Evolutionary conservation across 2,329 filamentous ascomycete genomes (phyloP).

Genomic region (Colletotrichum aenigma): DNA sequence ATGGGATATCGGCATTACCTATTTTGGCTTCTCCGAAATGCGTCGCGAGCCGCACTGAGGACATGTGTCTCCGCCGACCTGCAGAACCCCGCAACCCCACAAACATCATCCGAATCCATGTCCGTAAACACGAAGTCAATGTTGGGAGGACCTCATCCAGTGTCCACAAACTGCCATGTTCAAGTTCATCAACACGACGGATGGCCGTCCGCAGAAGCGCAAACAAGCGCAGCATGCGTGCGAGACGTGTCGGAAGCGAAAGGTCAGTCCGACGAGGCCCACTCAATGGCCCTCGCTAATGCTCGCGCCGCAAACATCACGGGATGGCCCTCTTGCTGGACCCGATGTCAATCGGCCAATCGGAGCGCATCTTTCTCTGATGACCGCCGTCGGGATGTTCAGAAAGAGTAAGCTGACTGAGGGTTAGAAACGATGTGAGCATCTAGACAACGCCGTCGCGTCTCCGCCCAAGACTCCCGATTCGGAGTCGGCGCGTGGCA

Average conservation of each 20-base stretch:
- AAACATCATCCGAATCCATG: background rate
- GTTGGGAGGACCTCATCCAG: background rate
- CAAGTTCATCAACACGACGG: slow-evolving; percentile 22
- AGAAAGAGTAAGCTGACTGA: background rate
- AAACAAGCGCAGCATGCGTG: slow-evolving; percentile 21
- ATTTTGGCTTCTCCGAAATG: background rate
- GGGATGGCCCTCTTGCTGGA: background rate
- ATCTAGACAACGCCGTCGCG: background rate
- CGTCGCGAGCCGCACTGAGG: background rate
- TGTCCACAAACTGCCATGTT: slow-evolving; percentile 10
- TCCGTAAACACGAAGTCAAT: background rate
- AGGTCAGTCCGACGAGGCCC: background rate
- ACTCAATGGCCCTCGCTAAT: background rate
- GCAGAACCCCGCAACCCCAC: background rate
- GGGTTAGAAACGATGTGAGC: slow-evolving; percentile 20
- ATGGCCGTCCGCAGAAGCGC: background rate
- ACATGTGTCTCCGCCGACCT: background rate
- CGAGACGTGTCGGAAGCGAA: slow-evolving; percentile 18
- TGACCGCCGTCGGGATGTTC: background rate
- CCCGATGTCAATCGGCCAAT: background rate
- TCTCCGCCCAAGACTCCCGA: background rate
- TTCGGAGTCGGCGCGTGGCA: background rate
- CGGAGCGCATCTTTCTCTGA: background rate
- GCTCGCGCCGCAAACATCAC: background rate
- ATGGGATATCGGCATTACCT: background rate